Percentiles rank a stretch among this genome's conserved stretches.
Conservation (phyloP, 2,329 filamentous ascomycete genomes). For the Diaporthe citri region DNA sequence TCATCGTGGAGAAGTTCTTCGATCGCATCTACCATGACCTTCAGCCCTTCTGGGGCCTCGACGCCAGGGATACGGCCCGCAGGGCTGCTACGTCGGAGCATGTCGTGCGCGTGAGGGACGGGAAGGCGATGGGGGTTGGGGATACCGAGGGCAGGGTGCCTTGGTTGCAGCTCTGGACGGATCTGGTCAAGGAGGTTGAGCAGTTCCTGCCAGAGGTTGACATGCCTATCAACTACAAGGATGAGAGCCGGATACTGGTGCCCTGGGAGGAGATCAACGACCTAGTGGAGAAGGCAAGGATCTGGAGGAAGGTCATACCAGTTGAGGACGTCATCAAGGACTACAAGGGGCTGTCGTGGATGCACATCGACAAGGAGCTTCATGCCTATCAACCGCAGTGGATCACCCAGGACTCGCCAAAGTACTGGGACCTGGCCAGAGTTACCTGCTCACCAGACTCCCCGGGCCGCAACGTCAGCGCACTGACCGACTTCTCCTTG, state of each 20-base stretch:
- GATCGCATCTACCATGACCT: constrained; percentile 67
- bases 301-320: constrained; percentile 56
- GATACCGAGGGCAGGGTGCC: constrained; percentile 55
- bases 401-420: constrained; percentile 56
- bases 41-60: constrained; percentile 67
- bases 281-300: constrained; percentile 62
- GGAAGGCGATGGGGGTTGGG: constrained; percentile 55
- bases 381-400: constrained; percentile 60
- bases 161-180: constrained; percentile 62
- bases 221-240: constrained; percentile 75
- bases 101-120: constrained; percentile 62
- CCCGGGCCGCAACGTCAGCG: constrained; percentile 55
- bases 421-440: constrained; percentile 71
- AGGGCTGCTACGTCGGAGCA: constrained; percentile 59
- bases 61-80: constrained; percentile 49
- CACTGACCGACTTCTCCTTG: constrained; percentile 52
- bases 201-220: constrained; percentile 72
- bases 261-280: constrained; percentile 68
- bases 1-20: constrained; percentile 63
- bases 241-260: constrained; percentile 73
- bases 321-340: constrained; percentile 58
- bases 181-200: constrained; percentile 64
- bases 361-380: constrained; percentile 50
- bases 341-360: constrained; percentile 55
- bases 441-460: constrained; percentile 69